Conservation (phyloP, 2,329 filamentous ascomycete genomes). For the Fusarium sp. region DNA sequence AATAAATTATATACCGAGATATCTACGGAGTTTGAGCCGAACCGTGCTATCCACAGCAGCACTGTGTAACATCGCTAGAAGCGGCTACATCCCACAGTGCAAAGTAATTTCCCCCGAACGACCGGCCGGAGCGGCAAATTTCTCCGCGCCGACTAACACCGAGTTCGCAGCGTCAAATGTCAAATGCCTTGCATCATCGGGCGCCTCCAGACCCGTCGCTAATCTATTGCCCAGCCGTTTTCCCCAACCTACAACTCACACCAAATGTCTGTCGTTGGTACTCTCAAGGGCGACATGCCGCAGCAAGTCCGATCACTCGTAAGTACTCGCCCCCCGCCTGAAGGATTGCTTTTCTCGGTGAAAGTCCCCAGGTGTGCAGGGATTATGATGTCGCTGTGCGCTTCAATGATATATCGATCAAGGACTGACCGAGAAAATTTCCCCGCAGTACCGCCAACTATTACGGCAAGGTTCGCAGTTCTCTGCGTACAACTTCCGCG, state of each 20-base stretch:
- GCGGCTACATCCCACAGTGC: neutral
- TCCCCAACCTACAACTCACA: slow-evolving; percentile 43
- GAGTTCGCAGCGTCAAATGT: slow-evolving; percentile 42
- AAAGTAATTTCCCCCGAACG: neutral
- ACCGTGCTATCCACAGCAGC: neutral
- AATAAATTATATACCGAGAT: slow-evolving; percentile 16
- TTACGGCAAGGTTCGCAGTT: slow-evolving; percentile 89
- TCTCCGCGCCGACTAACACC: slow-evolving; percentile 53
- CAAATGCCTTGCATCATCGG: slow-evolving; percentile 48
- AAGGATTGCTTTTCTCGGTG: neutral
- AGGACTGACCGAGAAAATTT: slow-evolving; percentile 25
- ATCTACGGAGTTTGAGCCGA: slow-evolving; percentile 15
- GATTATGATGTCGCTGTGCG: slow-evolving; percentile 8
- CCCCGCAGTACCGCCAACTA: slow-evolving; percentile 86
- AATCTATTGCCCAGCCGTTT: slow-evolving; percentile 30
- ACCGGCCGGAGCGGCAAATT: slow-evolving; percentile 48
- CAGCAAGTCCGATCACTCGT: slow-evolving; percentile 68
- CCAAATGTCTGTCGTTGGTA: slow-evolving; percentile 54
- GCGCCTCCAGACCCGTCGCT: slow-evolving; percentile 33
- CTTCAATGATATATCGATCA: neutral
- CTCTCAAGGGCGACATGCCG: slow-evolving; percentile 64
- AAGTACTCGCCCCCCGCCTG: slow-evolving; percentile 44
- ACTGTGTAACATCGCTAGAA: neutral
- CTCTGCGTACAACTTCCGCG: slow-evolving; percentile 95
- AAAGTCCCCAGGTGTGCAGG: slow-evolving; percentile 30